Percentiles rank a stretch among this genome's conserved stretches.
phyloP scores from a whole-genome alignment of 768 basidiomycete genomes.

The Lentinula sp. region DNA sequence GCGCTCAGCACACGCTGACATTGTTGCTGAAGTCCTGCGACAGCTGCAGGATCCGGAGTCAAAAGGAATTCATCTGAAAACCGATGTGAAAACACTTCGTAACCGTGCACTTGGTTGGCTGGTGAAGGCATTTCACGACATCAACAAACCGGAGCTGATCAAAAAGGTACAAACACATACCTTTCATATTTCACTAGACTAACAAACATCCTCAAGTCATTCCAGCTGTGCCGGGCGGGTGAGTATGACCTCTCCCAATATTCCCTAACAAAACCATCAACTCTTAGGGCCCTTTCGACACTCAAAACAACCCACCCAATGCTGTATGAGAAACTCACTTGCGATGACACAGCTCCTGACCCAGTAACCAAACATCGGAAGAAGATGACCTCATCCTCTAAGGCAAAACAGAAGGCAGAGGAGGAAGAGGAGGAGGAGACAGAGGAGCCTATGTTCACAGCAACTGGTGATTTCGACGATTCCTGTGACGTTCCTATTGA shows the following conservation, averaged over 20 bases:
- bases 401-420: no score
- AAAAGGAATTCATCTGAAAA: conserved; percentile 15
- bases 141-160: conserved; percentile 20
- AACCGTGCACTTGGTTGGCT: conserved; percentile 22
- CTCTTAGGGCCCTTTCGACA: not conserved
- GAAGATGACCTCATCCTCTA: no score
- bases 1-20: conserved; percentile 14
- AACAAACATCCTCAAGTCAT: not conserved
- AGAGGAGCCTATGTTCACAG: not conserved
- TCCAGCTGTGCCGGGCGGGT: not conserved
- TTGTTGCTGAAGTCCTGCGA: conserved; percentile 19
- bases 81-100: conserved; percentile 13
- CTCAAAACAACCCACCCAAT: not conserved
- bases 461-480: not conserved
- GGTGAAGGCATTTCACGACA: conserved; percentile 15
- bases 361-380: not conserved
- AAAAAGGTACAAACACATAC: conserved; percentile 16
- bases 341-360: not conserved
- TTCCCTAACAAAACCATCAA: not conserved
- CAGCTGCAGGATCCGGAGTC: conserved; percentile 9
- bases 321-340: not conserved
- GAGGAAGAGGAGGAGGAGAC: not conserved
- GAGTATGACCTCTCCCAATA: not conserved
- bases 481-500: not conserved
- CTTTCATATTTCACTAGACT: not conserved